These are phyloP conservation scores for Coriaria nepalensis DNA, from an alignment of 306 rosid species.

Conservation along the genomic window DNA sequence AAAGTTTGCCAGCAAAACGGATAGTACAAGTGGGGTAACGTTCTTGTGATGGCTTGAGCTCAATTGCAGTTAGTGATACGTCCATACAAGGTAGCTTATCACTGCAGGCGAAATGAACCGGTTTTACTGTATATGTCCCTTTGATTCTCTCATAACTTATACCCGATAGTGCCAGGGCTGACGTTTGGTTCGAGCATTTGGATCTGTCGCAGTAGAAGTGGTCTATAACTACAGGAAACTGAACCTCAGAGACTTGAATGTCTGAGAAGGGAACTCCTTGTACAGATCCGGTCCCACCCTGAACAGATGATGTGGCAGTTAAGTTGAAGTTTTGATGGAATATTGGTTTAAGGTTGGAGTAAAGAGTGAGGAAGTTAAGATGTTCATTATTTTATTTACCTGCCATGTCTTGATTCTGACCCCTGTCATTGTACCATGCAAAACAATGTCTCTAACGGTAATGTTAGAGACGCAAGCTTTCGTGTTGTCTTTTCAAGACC, in stretches of 20 bases:
- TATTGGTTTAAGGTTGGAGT: slow-evolving; percentile 3
- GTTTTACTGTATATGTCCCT: slow-evolving; percentile 85
- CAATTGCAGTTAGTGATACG: slow-evolving; percentile 57
- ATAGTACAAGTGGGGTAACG: slow-evolving; percentile 55
- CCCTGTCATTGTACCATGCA: slow-evolving; percentile 89
- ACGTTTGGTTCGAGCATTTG: slow-evolving; percentile 54
- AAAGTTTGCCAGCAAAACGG: slow-evolving; percentile 95
- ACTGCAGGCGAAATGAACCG: slow-evolving; percentile 88
- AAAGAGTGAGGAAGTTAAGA: neutral
- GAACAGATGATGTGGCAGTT: slow-evolving; percentile 12
- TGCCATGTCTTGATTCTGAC: slow-evolving; percentile 99
- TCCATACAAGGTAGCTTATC: slow-evolving; percentile 81
- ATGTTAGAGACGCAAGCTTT: slow-evolving; percentile 94
- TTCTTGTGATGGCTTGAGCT: slow-evolving; percentile 73
- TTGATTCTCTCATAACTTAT: slow-evolving; percentile 77
- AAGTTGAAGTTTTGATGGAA: neutral
- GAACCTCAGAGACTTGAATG: slow-evolving; percentile 74
- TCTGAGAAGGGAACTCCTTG: slow-evolving; percentile 82
- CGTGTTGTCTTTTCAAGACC: slow-evolving; percentile 69
- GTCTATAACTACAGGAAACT: slow-evolving; percentile 83
- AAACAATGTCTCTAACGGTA: slow-evolving; percentile 63
- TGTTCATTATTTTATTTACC: slow-evolving; percentile 26
- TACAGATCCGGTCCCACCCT: slow-evolving; percentile 95
- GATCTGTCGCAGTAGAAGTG: slow-evolving; percentile 91
- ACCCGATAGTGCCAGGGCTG: slow-evolving; percentile 79